Percentiles rank a stretch among this genome's conserved stretches.
Conservation (phyloP, 441 rosid genomes). For the Theobroma grandiflorum region DNA sequence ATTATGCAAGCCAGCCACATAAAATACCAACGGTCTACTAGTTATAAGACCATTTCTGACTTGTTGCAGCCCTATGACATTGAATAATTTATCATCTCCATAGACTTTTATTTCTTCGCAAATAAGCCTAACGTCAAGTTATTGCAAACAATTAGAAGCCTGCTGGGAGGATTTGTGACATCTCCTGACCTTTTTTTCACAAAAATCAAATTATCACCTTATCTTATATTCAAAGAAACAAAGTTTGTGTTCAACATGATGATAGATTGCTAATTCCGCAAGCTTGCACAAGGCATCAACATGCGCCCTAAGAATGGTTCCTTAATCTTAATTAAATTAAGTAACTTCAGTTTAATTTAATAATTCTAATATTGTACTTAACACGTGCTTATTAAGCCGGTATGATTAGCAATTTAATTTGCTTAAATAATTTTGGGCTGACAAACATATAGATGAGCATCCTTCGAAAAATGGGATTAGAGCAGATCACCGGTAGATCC, state of each 20-base stretch:
- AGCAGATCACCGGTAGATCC: slow-evolving; percentile 50
- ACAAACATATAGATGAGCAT: slow-evolving; percentile 39
- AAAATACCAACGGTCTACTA: slow-evolving; percentile 5
- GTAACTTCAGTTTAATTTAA: background rate
- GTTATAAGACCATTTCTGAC: slow-evolving; percentile 17
- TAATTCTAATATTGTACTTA: background rate
- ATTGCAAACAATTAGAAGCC: slow-evolving; percentile 14
- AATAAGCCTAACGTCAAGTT: slow-evolving; percentile 10
- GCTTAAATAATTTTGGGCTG: slow-evolving; percentile 23
- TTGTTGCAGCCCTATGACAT: slow-evolving; percentile 1
- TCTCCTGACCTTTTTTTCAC: slow-evolving; percentile 18
- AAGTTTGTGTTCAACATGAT: slow-evolving; percentile 23
- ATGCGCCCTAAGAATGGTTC: slow-evolving; percentile 33
- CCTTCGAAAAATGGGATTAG: slow-evolving; percentile 57
- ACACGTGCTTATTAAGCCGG: slow-evolving; percentile 6
- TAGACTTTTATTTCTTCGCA: slow-evolving; percentile 1
- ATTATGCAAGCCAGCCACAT: slow-evolving; percentile 18
- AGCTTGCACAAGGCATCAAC: slow-evolving; percentile 21
- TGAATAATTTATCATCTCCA: background rate
- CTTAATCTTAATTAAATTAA: background rate
- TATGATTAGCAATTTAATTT: background rate
- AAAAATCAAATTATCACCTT: slow-evolving; percentile 13
- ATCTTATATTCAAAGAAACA: slow-evolving; percentile 19
- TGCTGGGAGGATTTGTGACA: slow-evolving; percentile 27
- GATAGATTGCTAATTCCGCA: slow-evolving; percentile 31